These are phyloP conservation scores for Lavandula angustifolia DNA, from an alignment of 257 asterid genomes.

Conservation along the genomic window DNA sequence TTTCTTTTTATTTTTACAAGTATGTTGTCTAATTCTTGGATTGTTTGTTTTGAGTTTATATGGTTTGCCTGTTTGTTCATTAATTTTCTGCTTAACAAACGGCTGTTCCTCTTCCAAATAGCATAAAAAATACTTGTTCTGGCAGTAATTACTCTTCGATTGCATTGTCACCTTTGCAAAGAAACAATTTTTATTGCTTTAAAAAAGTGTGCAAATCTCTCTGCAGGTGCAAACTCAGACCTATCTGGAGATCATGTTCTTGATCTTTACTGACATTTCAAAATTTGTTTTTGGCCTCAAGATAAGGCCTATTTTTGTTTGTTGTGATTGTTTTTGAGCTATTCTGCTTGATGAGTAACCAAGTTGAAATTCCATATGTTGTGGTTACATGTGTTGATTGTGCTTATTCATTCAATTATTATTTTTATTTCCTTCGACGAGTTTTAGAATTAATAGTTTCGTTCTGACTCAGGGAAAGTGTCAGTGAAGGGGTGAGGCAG, in stretches of 20 bases:
- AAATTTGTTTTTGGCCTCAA: background rate
- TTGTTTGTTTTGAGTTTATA: background rate
- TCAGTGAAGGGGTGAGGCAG: no score
- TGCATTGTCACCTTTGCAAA: background rate
- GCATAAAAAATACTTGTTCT: background rate
- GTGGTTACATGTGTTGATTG: background rate
- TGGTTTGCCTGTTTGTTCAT: conserved; percentile 16
- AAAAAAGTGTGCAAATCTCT: background rate
- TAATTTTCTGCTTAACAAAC: conserved; percentile 1
- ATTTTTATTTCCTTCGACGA: conserved; percentile 1
- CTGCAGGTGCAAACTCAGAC: background rate
- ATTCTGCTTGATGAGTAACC: conserved; percentile 6
- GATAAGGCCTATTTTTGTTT: conserved; percentile 9
- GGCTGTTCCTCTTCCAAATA: background rate
- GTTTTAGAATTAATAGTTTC: background rate
- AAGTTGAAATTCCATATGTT: background rate
- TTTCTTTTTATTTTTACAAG: background rate
- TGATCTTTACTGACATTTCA: conserved; percentile 5
- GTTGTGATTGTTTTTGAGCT: background rate
- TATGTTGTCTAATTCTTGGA: background rate
- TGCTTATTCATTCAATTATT: conserved; percentile 10
- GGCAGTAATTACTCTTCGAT: conserved; percentile 8
- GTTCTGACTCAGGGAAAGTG: background rate
- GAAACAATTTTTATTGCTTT: background rate
- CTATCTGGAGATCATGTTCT: conserved; percentile 10